These are phyloP conservation scores for Hortiboletus campestris DNA, from an alignment of 768 basidiomycete genomes.

Conservation along the genomic window DNA sequence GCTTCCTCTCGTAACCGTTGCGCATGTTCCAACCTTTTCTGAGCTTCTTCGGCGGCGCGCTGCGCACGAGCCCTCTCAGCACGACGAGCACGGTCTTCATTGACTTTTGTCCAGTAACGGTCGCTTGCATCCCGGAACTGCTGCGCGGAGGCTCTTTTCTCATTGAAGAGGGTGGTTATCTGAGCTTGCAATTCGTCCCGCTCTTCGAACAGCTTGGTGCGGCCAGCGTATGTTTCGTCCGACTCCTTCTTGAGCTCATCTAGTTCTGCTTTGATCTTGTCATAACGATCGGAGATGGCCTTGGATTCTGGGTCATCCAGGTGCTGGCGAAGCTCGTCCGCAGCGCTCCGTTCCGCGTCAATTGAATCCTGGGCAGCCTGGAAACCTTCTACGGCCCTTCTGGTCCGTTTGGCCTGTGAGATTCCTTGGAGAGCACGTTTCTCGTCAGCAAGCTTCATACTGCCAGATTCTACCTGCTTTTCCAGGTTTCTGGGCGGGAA, in stretches of 20 bases:
- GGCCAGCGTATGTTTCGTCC: conserved; percentile 79
- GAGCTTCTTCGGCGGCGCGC: conserved; percentile 71
- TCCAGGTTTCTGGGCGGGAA: conserved; percentile 64
- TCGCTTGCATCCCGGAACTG: conserved; percentile 83
- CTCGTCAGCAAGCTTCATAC: conserved; percentile 90
- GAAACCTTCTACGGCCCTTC: conserved; percentile 78
- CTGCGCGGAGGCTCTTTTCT: conserved; percentile 72
- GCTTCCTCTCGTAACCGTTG: conserved; percentile 89
- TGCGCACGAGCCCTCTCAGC: conserved; percentile 76
- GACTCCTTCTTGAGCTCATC: conserved; percentile 83
- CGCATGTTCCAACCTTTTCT: conserved; percentile 76
- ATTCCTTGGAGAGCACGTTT: conserved; percentile 95
- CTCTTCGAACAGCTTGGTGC: conserved; percentile 84
- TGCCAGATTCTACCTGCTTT: conserved; percentile 88
- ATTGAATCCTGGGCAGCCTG: conserved; percentile 77
- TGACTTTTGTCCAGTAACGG: conserved; percentile 76
- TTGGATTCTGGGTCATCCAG: conserved; percentile 90
- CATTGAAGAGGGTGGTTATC: conserved; percentile 66
- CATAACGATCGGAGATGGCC: conserved; percentile 77
- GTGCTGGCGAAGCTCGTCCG: conserved; percentile 80
- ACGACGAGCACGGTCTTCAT: conserved; percentile 83
- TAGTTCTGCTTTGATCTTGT: conserved; percentile 79
- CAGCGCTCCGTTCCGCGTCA: conserved; percentile 66
- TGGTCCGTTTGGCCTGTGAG: conserved; percentile 62
- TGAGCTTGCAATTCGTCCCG: conserved; percentile 70